Conservation (phyloP, 2,329 filamentous ascomycete genomes). For the Cladosporium phlei region DNA sequence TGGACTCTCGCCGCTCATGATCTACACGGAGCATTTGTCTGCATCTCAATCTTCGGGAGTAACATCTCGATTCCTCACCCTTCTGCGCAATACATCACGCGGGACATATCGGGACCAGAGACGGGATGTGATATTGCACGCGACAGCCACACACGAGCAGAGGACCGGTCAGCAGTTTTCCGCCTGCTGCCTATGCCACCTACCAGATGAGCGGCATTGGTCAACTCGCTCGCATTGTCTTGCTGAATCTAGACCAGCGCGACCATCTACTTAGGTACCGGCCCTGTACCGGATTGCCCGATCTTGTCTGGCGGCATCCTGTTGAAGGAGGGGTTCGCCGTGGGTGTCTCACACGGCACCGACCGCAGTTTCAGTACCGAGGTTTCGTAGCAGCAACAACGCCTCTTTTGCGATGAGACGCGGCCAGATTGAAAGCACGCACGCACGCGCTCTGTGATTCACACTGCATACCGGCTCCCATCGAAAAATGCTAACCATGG, state of each 20-base stretch:
- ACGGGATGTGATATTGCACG: slow-evolving; percentile 9
- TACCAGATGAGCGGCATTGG: neutral
- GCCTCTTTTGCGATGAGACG: slow-evolving; percentile 6
- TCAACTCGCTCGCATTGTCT: neutral
- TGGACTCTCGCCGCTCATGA: neutral
- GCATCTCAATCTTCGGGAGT: neutral
- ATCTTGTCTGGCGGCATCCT: slow-evolving; percentile 4
- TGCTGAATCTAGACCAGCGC: slow-evolving; percentile 11
- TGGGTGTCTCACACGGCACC: slow-evolving; percentile 7
- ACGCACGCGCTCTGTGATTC: too few relatives aligned
- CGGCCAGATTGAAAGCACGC: too few relatives aligned
- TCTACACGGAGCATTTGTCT: neutral
- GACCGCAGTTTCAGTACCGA: slow-evolving; percentile 5
- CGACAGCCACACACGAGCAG: slow-evolving; percentile 3
- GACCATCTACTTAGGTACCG: slow-evolving; percentile 3
- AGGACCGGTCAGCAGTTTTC: slow-evolving; percentile 2
- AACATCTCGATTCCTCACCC: too few relatives aligned
- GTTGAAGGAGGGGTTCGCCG: slow-evolving; percentile 6
- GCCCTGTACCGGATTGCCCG: slow-evolving; percentile 4
- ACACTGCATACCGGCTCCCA: too few relatives aligned
- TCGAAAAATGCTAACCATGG: too few relatives aligned
- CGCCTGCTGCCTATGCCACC: neutral
- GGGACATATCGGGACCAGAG: slow-evolving; percentile 6
- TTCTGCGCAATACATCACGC: slow-evolving; percentile 7
- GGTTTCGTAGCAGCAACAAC: slow-evolving; percentile 1